A percentile compares a stretch with the other conserved stretches of the same genome.
phyloP scores from a whole-genome alignment of 163 green algal species.

The Prototheca wickerhamii region DNA sequence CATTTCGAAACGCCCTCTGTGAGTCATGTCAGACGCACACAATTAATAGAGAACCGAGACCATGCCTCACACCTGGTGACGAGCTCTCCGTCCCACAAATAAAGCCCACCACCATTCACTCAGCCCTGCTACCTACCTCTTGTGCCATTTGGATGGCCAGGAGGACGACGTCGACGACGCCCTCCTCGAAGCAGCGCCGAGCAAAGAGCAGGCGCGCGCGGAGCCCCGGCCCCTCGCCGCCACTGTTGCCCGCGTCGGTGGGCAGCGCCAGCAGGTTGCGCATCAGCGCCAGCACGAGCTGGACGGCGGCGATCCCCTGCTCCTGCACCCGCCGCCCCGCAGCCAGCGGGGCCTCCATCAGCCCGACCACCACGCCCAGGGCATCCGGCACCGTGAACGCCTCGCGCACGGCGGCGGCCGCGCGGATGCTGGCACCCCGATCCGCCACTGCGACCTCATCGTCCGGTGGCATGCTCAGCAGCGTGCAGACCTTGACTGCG shows the following conservation, averaged over 20 bases:
- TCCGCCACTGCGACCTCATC: background rate
- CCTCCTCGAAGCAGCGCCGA: background rate
- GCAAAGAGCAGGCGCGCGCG: background rate
- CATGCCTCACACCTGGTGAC: too few relatives aligned
- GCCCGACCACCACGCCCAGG: constrained; percentile 47
- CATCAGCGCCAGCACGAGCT: constrained; percentile 88
- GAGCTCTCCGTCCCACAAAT: too few relatives aligned
- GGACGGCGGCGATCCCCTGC: constrained; percentile 52
- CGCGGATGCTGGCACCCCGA: constrained; percentile 3
- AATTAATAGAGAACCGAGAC: too few relatives aligned
- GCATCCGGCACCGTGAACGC: constrained; percentile 51
- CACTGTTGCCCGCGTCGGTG: background rate
- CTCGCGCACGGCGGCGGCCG: constrained; percentile 26
- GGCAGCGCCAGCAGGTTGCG: constrained; percentile 50
- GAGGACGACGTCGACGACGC: background rate
- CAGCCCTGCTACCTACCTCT: background rate
- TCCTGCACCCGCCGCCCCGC: constrained; percentile 62
- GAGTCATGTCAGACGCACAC: too few relatives aligned
- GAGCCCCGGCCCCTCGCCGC: background rate
- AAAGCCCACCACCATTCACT: too few relatives aligned
- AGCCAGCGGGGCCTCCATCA: constrained; percentile 61
- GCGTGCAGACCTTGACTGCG: constrained; percentile 9
- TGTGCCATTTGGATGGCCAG: background rate
- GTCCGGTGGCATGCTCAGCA: background rate
- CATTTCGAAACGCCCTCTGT: constrained; percentile 42